Evolutionary conservation across 2,329 filamentous ascomycete species (phyloP), one percentile per base, ranked within the genome.

Genomic region (Grosmannia serpens): DNA sequence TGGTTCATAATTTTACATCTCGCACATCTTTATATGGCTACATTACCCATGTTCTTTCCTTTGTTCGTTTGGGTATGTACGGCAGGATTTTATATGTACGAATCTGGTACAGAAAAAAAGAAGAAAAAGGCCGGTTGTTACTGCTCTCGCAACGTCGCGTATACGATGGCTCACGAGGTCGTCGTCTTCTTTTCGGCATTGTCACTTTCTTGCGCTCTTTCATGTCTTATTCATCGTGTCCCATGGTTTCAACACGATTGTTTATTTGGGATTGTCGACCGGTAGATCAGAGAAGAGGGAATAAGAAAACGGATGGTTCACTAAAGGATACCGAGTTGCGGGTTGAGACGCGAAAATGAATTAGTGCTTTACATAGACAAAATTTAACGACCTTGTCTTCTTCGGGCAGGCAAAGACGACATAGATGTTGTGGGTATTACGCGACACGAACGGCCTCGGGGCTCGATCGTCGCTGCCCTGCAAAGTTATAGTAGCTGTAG

Each of bases 251-350:
- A 22, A 49, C 22, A 15, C 24, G 13, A 17, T 22, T 26, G 46
- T 24, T 13, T 53, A 24, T 54, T 53, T 44, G 22, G 33, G 13
- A 44, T 29, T 29, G 31, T 54, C 53, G 10, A 11, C 33, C 53
- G 24, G 53, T 54, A 54, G 53, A 54, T 54, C 53, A 54, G 53
- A 54, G 44, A 54, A 29, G 53, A 54, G 26, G 20, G 35, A 31
- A 33, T 35, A 29, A 38, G 24, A 31, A 44, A 27, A 44, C 22
- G 53, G 53, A 44, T 10, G 24, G 53, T 24, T 44, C 8, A 17
- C 10, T 49, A 26, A 24, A 15, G 46, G 35, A 15, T 17, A n/a
- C 35, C 27, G 53, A 9, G 24, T 24, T 53, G 50, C 29, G 52
- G 22, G 33, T 11, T 38, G 29, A 24, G 27, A 38, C 22, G 31